Evolutionary conservation across 1,139 yeast species (phyloP), one percentile per base, ranked within the genome.

Genomic region (Geotrichum carabidarum): DNA sequence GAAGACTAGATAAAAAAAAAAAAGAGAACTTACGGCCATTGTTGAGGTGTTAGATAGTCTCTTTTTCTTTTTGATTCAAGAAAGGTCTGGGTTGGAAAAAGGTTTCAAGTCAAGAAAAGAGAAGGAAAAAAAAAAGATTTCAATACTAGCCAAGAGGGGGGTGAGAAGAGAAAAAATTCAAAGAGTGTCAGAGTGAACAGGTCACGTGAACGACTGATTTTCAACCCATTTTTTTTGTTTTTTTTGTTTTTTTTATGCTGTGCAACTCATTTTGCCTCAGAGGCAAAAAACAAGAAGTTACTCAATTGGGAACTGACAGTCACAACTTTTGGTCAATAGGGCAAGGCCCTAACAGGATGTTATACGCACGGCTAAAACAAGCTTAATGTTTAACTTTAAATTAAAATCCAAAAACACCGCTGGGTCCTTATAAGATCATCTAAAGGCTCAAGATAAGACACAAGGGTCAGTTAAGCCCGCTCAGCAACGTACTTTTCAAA

Each of bases 21-120:
- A 8, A 32, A 8, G 11, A 8, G 4, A 12, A 54, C 57, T n/a
- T 54, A 54, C 57, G 50, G 57, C 57, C 57, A 54, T 54, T 54
- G 47, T 51, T 41, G 48, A 50, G 36, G 50, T 44, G 30, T 46
- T 22, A n/a, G 31, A 15, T 48, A 44, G n/a, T 34, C 46, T 40
- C 32, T 48, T 47, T 15, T 9, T 32, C 14, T 34, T n/a, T 34
- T 34, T 34, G 3, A 34, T 34, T 34, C 2, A 11, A 34, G 14
- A 34, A 34, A n/a, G 37, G 37, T 34, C n/a, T 34, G 12, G 37
- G 37, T 11, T 34, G 37, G 14, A 34, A 34, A 32, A 34, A 34
- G 14, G 14, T 34, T 34, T 11, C 37, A 34, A 34, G 37, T 31
- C 37, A 41, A 42, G 35, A 32, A 31, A 22, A 18, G 35, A 17